Conservation (phyloP, 495 filamentous ascomycete species). For the Rostrohypoxylon terebratum region DNA sequence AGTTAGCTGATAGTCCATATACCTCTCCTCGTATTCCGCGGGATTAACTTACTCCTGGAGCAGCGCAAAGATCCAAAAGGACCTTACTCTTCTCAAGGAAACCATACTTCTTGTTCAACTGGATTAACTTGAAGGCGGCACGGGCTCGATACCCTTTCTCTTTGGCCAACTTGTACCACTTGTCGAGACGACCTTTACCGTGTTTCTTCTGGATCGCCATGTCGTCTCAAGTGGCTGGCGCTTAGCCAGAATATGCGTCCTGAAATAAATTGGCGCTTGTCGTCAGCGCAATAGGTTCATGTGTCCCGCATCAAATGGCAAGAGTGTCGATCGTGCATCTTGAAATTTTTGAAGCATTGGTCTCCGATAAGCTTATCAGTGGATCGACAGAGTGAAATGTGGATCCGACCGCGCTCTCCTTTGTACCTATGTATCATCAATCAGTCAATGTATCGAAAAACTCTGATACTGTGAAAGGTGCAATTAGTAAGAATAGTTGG, state of each 20-base stretch:
- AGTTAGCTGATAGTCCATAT: background rate
- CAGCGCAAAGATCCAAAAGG: constrained; percentile 95
- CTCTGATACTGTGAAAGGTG: constrained; percentile 13
- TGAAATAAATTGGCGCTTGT: constrained; percentile 1
- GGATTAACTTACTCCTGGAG: constrained; percentile 79
- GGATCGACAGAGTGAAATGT: constrained; percentile 1
- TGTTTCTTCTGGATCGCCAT: constrained; percentile 99
- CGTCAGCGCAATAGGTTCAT: constrained; percentile 22
- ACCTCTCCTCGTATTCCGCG: background rate
- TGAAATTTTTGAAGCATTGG: constrained; percentile 37
- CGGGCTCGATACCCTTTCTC: constrained; percentile 97
- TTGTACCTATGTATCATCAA: background rate
- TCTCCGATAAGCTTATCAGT: constrained; percentile 38
- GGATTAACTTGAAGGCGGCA: constrained; percentile 98
- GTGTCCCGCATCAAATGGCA: constrained; percentile 36
- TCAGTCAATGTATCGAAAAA: background rate
- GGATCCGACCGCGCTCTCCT: background rate
- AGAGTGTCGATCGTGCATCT: constrained; percentile 13
- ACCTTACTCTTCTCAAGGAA: constrained; percentile 98
- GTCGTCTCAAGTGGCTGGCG: constrained; percentile 17
- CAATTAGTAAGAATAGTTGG: background rate
- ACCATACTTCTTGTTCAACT: constrained; percentile 98
- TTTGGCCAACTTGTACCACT: constrained; percentile 91
- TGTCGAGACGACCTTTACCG: constrained; percentile 98
- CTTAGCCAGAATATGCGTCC: constrained; percentile 8